Conservation (phyloP, 495 filamentous ascomycete genomes). For the Penicillium steckii region DNA sequence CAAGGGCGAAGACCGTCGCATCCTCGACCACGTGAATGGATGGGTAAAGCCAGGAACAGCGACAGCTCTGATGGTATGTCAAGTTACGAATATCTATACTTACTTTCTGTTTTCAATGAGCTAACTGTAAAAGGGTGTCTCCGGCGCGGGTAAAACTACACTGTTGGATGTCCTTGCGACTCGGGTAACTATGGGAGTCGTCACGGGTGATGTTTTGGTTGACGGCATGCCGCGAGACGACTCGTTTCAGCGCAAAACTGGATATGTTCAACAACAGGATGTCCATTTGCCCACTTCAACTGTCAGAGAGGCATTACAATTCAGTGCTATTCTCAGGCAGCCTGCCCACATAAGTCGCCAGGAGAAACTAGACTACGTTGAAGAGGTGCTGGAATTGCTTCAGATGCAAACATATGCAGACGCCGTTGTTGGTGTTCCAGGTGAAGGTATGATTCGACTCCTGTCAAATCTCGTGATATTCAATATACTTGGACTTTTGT, state of each 20-base stretch:
- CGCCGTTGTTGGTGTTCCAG: slow-evolving; percentile 82
- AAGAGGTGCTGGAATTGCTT: slow-evolving; percentile 85
- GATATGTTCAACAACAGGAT: slow-evolving; percentile 96
- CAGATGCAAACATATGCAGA: slow-evolving; percentile 88
- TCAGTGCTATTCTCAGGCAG: slow-evolving; percentile 82
- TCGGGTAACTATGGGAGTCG: slow-evolving; percentile 81
- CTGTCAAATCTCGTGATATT: not conserved
- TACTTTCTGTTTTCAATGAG: no score
- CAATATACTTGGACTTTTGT: not conserved
- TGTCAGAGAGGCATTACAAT: slow-evolving; percentile 76
- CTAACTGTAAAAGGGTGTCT: slow-evolving; percentile 67
- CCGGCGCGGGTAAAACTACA: slow-evolving; percentile 62
- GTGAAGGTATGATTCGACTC: slow-evolving; percentile 55
- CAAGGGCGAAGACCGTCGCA: slow-evolving; percentile 67
- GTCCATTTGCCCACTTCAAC: slow-evolving; percentile 81
- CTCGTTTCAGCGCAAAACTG: slow-evolving; percentile 87
- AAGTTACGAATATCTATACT: not conserved
- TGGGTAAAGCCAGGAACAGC: slow-evolving; percentile 85
- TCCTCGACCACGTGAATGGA: slow-evolving; percentile 81
- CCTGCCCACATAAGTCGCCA: slow-evolving; percentile 61
- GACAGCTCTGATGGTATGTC: not conserved
- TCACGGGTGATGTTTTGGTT: slow-evolving; percentile 82
- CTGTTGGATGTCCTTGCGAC: slow-evolving; percentile 58
- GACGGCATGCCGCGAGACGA: slow-evolving; percentile 70
- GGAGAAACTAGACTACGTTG: slow-evolving; percentile 85